Evolutionary conservation across 192 early-diverging fungal species (phyloP).

Genomic region (Tieghemiomyces parasiticus): DNA sequence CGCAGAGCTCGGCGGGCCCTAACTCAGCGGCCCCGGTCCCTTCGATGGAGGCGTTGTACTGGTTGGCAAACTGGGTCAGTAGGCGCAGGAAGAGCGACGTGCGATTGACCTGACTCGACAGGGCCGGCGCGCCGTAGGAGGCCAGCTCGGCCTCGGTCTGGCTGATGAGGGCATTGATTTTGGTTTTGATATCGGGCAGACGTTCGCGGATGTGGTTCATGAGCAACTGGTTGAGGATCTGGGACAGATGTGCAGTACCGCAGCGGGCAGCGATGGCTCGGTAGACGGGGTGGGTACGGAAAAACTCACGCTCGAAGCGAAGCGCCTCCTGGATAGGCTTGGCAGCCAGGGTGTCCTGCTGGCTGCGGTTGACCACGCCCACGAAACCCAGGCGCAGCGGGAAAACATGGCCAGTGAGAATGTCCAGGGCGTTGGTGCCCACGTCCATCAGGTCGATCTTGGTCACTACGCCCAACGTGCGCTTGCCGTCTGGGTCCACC

Average conservation of each 20-base stretch:
- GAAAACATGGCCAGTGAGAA: conserved; percentile 57
- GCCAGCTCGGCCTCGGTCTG: conserved; percentile 61
- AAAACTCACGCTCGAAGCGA: conserved; percentile 48
- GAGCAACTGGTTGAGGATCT: conserved; percentile 55
- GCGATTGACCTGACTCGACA: conserved; percentile 16
- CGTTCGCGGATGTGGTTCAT: conserved; percentile 68
- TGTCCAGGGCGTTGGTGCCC: conserved; percentile 67
- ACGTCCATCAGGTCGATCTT: conserved; percentile 79
- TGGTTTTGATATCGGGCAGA: conserved; percentile 59
- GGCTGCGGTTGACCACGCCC: conserved; percentile 69
- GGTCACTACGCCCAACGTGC: conserved; percentile 67
- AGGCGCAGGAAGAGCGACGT: conserved; percentile 44
- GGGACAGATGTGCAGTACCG: conserved; percentile 52
- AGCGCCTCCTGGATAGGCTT: conserved; percentile 60
- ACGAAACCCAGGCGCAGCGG: conserved; percentile 69
- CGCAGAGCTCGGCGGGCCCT: conserved; percentile 61
- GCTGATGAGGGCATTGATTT: conserved; percentile 56
- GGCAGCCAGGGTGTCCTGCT: conserved; percentile 55
- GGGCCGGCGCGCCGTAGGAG: conserved; percentile 37
- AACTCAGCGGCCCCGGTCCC: conserved; percentile 47
- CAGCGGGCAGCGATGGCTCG: conserved; percentile 51
- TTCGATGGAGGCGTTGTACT: conserved; percentile 65
- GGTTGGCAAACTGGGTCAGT: conserved; percentile 57
- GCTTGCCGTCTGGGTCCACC: conserved; percentile 61
- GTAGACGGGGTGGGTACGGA: conserved; percentile 55